A percentile compares a stretch with the other conserved stretches of the same genome.
Evolutionary conservation across 2,329 filamentous ascomycete genomes (phyloP).

Genomic region (Didymella arachidicola): DNA sequence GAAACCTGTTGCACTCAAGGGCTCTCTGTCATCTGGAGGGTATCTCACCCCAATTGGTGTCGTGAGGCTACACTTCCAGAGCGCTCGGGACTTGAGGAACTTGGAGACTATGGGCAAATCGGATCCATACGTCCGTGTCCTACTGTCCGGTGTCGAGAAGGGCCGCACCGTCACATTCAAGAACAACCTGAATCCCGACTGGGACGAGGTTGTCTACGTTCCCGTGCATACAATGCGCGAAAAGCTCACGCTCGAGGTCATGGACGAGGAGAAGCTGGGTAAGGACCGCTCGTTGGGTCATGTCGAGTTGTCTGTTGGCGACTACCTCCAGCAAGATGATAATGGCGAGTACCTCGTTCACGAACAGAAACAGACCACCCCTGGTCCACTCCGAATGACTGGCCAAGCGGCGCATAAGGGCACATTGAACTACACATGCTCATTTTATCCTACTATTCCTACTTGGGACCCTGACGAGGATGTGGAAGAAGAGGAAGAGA

Average conservation of each 20-base stretch:
- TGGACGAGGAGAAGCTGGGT: conserved; percentile 93
- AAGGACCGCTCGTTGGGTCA: conserved; percentile 88
- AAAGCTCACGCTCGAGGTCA: conserved; percentile 86
- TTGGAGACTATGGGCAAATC: conserved; percentile 96
- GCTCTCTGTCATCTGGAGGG: conserved; percentile 78
- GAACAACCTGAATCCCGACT: conserved; percentile 94
- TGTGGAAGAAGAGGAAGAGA: conserved; percentile 63
- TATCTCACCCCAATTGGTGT: conserved; percentile 95
- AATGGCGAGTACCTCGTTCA: conserved; percentile 81
- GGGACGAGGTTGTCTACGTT: conserved; percentile 94
- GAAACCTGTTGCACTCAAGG: conserved; percentile 91
- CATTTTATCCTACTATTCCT: conserved; percentile 91
- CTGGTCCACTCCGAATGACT: conserved; percentile 76
- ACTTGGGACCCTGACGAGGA: conserved; percentile 90
- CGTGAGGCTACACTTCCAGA: conserved; percentile 90
- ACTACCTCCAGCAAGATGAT: conserved; percentile 81
- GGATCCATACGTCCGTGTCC: conserved; percentile 88
- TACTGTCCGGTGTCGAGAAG: conserved; percentile 90
- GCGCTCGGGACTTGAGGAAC: conserved; percentile 83
- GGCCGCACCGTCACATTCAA: conserved; percentile 93
- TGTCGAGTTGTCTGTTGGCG: conserved; percentile 76
- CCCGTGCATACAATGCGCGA: conserved; percentile 87
- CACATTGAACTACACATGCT: conserved; percentile 77
- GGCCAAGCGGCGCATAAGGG: conserved; percentile 80
- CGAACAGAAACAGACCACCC: conserved; percentile 73